These are phyloP conservation scores for Aethionema arabicum DNA, from an alignment of 345 rosid genomes.

Conservation along the genomic window DNA sequence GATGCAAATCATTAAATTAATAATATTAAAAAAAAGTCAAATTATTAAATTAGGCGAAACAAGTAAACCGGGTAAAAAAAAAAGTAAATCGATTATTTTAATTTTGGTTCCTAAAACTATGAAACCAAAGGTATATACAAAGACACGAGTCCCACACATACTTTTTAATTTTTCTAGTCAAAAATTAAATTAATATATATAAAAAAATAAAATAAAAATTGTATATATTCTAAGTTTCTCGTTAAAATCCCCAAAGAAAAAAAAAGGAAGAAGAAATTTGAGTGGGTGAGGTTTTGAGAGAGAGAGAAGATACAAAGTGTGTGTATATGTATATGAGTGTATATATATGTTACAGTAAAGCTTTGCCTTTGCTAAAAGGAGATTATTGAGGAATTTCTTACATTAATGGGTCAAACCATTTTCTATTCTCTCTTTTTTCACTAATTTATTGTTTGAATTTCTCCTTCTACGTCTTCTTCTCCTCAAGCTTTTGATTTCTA, in stretches of 20 bases:
- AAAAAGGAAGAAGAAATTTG: constrained; percentile 16
- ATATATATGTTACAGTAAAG: constrained; percentile 22
- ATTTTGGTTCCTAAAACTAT: background rate
- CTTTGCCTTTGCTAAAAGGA: background rate
- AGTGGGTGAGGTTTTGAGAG: constrained; percentile 37
- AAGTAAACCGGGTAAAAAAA: constrained; percentile 14
- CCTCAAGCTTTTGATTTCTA: background rate
- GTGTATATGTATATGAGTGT: constrained; percentile 4
- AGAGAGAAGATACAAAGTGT: background rate
- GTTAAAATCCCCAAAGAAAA: background rate
- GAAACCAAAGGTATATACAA: background rate
- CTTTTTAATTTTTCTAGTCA: constrained; percentile 5
- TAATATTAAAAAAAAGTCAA: background rate
- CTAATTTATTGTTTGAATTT: constrained; percentile 29
- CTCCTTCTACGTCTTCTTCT: constrained; percentile 9
- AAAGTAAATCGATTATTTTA: background rate
- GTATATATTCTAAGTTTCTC: constrained; percentile 21
- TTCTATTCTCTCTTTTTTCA: constrained; percentile 17
- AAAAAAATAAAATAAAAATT: background rate
- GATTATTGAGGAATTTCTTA: constrained; percentile 19
- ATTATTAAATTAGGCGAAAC: background rate
- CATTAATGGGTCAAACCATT: constrained; percentile 30
- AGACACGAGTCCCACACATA: constrained; percentile 16
- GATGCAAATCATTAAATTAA: background rate
- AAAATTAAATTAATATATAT: constrained; percentile 7